Conservation (phyloP, 2,329 filamentous ascomycete species). For the Fonsecaea multimorphosa region DNA sequence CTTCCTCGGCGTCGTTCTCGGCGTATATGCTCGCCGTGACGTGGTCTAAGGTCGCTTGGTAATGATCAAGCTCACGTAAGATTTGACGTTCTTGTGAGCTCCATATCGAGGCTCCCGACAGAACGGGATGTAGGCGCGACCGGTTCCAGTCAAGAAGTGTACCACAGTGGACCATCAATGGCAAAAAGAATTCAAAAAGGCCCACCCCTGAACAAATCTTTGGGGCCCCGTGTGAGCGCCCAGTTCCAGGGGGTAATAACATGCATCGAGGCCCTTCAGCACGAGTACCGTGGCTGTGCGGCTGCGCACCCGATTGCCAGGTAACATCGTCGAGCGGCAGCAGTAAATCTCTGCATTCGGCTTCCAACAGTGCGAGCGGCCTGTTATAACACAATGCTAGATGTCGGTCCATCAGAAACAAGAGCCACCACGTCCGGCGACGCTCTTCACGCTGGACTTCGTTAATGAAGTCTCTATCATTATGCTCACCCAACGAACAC, state of each 20-base stretch:
- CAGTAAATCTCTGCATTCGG: conserved; percentile 52
- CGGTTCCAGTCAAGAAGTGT: conserved; percentile 59
- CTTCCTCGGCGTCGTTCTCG: conserved; percentile 21
- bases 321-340: conserved; percentile 50
- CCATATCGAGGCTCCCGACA: conserved; percentile 47
- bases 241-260: conserved; percentile 35
- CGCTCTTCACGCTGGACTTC: conserved; percentile 57
- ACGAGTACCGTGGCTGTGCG: conserved; percentile 33
- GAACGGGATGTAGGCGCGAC: conserved; percentile 51
- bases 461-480: conserved; percentile 49
- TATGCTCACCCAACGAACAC: conserved; percentile 48
- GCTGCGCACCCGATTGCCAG: conserved; percentile 43
- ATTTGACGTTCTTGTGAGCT: conserved; percentile 43
- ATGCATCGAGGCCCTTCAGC: conserved; percentile 47
- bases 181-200: conserved; percentile 60
- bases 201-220: conserved; percentile 50
- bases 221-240: conserved; percentile 34
- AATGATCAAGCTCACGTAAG: conserved; percentile 48
- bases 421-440: conserved; percentile 56
- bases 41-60: conserved; percentile 49
- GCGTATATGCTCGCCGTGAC: conserved; percentile 32
- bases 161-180: conserved; percentile 57
- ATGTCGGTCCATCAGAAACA: conserved; percentile 57
- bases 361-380: conserved; percentile 54
- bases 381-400: conserved; percentile 57